Conservation (phyloP, 805 yeast species). For the Starmerella bacillaris region DNA sequence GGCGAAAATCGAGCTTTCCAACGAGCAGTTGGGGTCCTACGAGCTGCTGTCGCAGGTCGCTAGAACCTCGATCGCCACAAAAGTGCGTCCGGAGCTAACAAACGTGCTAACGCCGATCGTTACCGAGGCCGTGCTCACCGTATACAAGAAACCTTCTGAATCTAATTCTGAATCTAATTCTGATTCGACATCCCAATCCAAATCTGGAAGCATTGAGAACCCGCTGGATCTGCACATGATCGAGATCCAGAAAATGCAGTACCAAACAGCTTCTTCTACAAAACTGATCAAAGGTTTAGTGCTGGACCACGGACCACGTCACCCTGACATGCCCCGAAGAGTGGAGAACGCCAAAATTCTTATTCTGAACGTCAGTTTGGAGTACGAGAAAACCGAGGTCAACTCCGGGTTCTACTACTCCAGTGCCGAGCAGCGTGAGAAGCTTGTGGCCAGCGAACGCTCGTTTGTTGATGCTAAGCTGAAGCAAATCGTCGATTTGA, state of each 20-base stretch:
- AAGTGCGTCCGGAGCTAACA: constrained; percentile 58
- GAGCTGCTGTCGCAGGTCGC: constrained; percentile 86
- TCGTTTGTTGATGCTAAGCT: constrained; percentile 87
- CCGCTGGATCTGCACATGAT: constrained; percentile 84
- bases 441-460: constrained; percentile 82
- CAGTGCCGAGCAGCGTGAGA: constrained; percentile 88
- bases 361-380: constrained; percentile 82
- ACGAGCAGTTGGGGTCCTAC: constrained; percentile 35
- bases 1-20: constrained; percentile 37
- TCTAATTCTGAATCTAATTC: too few species aligned
- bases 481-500: constrained; percentile 76
- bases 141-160: constrained; percentile 29
- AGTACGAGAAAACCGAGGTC: constrained; percentile 94
- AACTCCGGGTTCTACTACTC: constrained; percentile 91
- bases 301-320: constrained; percentile 95
- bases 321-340: constrained; percentile 94
- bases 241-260: constrained; percentile 97
- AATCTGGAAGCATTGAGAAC: too few species aligned
- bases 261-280: constrained; percentile 69
- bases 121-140: constrained; percentile 83
- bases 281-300: constrained; percentile 74
- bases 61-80: constrained; percentile 71
- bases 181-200: too few species aligned
- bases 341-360: constrained; percentile 69
- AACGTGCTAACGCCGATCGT: constrained; percentile 82